phyloP scores from a whole-genome alignment of 2,329 filamentous ascomycete species.

The Ceratocystis alfenasii region DNA sequence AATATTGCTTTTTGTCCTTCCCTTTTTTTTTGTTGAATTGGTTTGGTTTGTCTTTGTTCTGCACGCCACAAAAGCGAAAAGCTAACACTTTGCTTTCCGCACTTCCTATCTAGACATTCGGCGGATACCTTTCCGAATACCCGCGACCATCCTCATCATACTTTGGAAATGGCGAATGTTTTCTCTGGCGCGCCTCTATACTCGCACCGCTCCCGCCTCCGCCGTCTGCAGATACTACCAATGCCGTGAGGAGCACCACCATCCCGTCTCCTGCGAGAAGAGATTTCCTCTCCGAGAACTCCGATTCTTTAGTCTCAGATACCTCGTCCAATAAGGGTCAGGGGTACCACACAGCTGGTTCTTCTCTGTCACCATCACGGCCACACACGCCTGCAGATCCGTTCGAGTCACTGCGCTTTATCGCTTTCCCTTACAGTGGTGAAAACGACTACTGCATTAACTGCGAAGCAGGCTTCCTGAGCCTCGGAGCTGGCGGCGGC shows the following conservation, averaged over 20 bases:
- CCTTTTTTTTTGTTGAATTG: background rate
- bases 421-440: constrained; percentile 91
- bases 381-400: constrained; percentile 26
- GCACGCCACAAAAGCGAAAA: background rate
- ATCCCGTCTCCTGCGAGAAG: constrained; percentile 27
- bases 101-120: constrained; percentile 52
- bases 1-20: background rate
- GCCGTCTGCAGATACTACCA: constrained; percentile 40
- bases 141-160: constrained; percentile 73
- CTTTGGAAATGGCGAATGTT: constrained; percentile 94
- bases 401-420: constrained; percentile 71
- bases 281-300: constrained; percentile 27
- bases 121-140: constrained; percentile 83
- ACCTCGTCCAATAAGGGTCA: constrained; percentile 18
- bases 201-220: constrained; percentile 43
- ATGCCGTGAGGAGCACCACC: constrained; percentile 36
- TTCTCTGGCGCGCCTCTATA: constrained; percentile 51
- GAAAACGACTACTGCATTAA: constrained; percentile 95
- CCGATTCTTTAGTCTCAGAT: constrained; percentile 27
- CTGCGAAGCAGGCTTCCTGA: constrained; percentile 74
- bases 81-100: background rate
- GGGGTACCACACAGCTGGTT: constrained; percentile 6
- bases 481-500: constrained; percentile 76
- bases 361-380: constrained; percentile 26
- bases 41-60: background rate